phyloP scores from a whole-genome alignment of 1,284 basidiomycete species.

The Boletus calvinii region DNA sequence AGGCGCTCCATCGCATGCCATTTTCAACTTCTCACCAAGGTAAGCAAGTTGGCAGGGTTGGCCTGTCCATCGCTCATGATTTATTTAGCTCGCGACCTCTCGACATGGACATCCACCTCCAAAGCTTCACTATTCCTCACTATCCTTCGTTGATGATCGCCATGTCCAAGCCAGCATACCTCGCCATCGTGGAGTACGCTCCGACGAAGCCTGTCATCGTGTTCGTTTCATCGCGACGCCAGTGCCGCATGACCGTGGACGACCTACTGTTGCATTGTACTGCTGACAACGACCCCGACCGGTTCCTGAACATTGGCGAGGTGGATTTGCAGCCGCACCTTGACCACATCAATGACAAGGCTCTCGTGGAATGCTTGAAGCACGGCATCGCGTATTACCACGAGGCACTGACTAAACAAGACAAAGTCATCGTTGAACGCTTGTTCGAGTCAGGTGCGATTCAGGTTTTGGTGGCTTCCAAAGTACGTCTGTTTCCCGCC shows the following conservation, averaged over 20 bases:
- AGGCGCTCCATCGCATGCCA: constrained; percentile 86
- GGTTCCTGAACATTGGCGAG: constrained; percentile 90
- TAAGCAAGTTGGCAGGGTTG: constrained; percentile 32
- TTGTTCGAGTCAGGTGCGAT: constrained; percentile 94
- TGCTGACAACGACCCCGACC: constrained; percentile 82
- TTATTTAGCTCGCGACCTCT: constrained; percentile 78
- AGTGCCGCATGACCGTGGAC: constrained; percentile 91
- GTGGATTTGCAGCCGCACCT: constrained; percentile 87
- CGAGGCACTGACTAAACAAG: constrained; percentile 88
- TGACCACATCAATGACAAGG: constrained; percentile 79
- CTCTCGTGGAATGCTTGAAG: constrained; percentile 79
- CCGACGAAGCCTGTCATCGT: constrained; percentile 85
- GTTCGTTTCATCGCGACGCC: constrained; percentile 93
- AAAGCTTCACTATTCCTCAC: constrained; percentile 94
- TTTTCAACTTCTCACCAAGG: constrained; percentile 98
- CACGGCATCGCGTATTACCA: constrained; percentile 96
- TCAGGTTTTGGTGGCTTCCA: constrained; percentile 91
- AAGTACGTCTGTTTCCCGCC: constrained; percentile 47
- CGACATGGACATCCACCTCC: constrained; percentile 96
- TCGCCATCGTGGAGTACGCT: constrained; percentile 90
- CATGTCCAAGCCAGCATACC: constrained; percentile 98
- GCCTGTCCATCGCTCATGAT: constrained; percentile 7
- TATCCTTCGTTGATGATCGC: constrained; percentile 98
- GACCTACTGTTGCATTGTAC: constrained; percentile 89
- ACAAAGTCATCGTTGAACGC: constrained; percentile 92